Evolutionary conservation across 352 stramenopile species (phyloP).

Genomic region (Achlya hypogyna): DNA sequence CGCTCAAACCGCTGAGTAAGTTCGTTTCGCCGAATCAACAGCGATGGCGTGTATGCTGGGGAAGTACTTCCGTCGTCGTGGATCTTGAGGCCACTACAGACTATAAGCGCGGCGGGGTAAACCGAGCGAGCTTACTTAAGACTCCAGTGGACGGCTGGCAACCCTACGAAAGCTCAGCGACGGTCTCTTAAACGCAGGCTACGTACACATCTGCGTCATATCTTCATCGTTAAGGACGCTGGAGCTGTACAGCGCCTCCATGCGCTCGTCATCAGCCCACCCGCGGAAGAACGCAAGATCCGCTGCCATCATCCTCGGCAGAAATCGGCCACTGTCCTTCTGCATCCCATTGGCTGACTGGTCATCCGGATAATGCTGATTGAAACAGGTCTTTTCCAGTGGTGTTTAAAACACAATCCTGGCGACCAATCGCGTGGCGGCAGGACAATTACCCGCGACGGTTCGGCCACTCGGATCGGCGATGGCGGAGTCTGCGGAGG

Average conservation of each 20-base stretch:
- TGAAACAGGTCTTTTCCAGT: neutral
- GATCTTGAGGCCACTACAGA: neutral
- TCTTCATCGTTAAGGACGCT: slow-evolving; percentile 5
- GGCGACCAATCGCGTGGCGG: neutral
- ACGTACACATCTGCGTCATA: slow-evolving; percentile 4
- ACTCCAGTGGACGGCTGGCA: slow-evolving; percentile 10
- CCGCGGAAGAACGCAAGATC: slow-evolving; percentile 2
- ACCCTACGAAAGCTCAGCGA: slow-evolving; percentile 2
- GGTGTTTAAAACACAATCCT: neutral
- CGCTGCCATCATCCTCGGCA: neutral
- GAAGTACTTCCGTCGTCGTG: neutral
- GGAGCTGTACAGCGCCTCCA: slow-evolving; percentile 18
- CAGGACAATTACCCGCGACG: neutral
- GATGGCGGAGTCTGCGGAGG: neutral
- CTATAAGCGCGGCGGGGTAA: neutral
- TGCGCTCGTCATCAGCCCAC: slow-evolving; percentile 16
- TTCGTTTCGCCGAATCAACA: neutral
- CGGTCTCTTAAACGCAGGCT: neutral
- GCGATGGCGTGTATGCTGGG: neutral
- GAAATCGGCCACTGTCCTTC: neutral
- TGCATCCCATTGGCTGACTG: neutral
- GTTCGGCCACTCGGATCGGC: neutral
- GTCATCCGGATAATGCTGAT: neutral
- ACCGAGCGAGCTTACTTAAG: neutral
- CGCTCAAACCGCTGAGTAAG: slow-evolving; percentile 1